These are phyloP conservation scores for Cryptomeria japonica DNA, from an alignment of 75 land plant genomes.

Conservation along the genomic window DNA sequence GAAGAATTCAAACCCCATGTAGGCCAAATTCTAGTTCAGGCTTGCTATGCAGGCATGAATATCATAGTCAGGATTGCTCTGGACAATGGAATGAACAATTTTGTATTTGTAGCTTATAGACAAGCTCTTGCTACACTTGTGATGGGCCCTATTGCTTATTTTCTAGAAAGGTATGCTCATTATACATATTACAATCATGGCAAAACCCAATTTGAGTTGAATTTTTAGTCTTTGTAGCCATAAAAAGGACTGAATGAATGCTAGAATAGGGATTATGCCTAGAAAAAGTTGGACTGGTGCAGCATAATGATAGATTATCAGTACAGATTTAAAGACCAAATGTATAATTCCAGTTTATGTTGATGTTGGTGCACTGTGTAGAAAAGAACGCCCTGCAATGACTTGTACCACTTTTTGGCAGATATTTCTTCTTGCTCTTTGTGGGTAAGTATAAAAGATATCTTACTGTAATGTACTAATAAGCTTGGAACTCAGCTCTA, in stretches of 20 bases:
- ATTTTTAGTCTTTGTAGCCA: not conserved
- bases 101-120: constrained; percentile 6
- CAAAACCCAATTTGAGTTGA: not conserved
- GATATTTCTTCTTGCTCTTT: not conserved
- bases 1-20: not conserved
- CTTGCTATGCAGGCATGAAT: not conserved
- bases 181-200: not conserved
- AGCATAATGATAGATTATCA: too few species aligned
- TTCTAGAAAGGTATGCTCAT: constrained; percentile 5
- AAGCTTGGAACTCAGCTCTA: not conserved
- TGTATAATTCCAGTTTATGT: not conserved
- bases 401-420: not conserved
- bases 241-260: not conserved
- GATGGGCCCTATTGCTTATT: constrained; percentile 2
- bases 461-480: not conserved
- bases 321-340: not conserved
- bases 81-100: constrained; percentile 10
- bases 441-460: not conserved
- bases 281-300: not conserved
- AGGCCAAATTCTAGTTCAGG: not conserved
- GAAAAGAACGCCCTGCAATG: not conserved
- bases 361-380: not conserved
- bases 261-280: not conserved
- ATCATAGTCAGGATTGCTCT: not conserved
- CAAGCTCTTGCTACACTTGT: constrained; percentile 12